Evolutionary conservation across 352 stramenopile genomes (phyloP).

Genomic region (Globisporangium nagaii): DNA sequence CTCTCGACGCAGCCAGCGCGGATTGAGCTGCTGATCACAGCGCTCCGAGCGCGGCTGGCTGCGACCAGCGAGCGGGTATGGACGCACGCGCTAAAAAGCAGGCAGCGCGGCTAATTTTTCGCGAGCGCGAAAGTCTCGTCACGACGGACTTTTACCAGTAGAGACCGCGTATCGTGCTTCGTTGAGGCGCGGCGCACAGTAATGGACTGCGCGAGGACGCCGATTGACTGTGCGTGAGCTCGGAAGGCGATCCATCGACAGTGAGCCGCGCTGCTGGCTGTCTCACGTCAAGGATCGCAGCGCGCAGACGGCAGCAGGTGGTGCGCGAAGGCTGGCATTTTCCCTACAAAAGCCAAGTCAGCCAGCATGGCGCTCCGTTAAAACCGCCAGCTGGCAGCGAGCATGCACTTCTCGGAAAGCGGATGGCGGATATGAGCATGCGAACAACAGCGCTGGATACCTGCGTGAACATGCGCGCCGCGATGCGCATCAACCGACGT

Average conservation of each 20-base stretch:
- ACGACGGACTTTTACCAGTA: background rate
- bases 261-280: background rate
- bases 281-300: background rate
- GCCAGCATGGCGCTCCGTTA: no score
- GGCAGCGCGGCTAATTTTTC: background rate
- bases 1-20: no score
- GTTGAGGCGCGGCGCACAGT: background rate
- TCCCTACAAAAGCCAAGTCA: no score
- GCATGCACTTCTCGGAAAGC: slow-evolving; percentile 1
- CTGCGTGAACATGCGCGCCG: background rate
- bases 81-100: no score
- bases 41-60: no score
- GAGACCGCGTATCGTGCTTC: background rate
- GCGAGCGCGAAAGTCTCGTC: background rate
- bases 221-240: no score
- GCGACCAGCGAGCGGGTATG: no score
- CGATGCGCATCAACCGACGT: background rate
- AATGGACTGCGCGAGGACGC: no score
- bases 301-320: background rate
- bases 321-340: no score
- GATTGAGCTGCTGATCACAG: no score
- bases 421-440: background rate
- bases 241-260: background rate
- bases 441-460: slow-evolving; percentile 1
- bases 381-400: background rate